Evolutionary conservation across 371 early-diverging fungal genomes (phyloP).

Genomic region (Lichtheimia ramosa): DNA sequence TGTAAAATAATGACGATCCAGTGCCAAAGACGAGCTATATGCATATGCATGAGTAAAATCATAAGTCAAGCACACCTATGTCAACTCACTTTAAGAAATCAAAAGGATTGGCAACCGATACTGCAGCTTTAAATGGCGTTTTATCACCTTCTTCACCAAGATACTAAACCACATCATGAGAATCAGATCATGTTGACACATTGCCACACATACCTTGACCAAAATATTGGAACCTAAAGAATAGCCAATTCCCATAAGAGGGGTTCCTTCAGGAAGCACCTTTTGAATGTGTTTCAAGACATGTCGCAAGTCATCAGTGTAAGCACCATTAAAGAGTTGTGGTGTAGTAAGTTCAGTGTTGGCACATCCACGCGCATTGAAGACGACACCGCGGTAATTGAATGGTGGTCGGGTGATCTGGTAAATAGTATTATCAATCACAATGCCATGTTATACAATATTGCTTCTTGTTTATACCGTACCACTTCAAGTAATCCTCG

Average conservation of each 20-base stretch:
- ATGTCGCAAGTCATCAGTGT: conserved; percentile 78
- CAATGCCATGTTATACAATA: neutral
- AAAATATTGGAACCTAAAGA: conserved; percentile 91
- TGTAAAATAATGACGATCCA: conserved; percentile 38
- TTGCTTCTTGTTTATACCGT: conserved; percentile 12
- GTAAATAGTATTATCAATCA: neutral
- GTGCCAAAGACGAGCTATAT: conserved; percentile 25
- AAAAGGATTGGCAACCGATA: conserved; percentile 88
- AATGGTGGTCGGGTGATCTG: conserved; percentile 50
- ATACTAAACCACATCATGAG: too few species aligned
- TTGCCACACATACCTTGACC: conserved; percentile 61
- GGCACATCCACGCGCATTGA: conserved; percentile 90
- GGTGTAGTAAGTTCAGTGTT: conserved; percentile 72
- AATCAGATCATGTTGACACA: too few species aligned
- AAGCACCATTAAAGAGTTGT: conserved; percentile 82
- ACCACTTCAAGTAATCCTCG: conserved; percentile 68
- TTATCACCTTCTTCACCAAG: conserved; percentile 83
- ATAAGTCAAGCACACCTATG: neutral
- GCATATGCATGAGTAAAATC: neutral
- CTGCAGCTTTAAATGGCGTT: conserved; percentile 73
- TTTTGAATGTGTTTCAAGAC: conserved; percentile 60
- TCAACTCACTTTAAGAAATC: conserved; percentile 60
- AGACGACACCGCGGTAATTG: conserved; percentile 74
- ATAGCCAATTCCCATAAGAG: conserved; percentile 82
- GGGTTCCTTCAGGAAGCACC: conserved; percentile 57